A percentile compares a stretch with the other conserved stretches of the same genome.
These are phyloP conservation scores for Suillus discolor DNA, from an alignment of 768 basidiomycete species.

Conservation along the genomic window DNA sequence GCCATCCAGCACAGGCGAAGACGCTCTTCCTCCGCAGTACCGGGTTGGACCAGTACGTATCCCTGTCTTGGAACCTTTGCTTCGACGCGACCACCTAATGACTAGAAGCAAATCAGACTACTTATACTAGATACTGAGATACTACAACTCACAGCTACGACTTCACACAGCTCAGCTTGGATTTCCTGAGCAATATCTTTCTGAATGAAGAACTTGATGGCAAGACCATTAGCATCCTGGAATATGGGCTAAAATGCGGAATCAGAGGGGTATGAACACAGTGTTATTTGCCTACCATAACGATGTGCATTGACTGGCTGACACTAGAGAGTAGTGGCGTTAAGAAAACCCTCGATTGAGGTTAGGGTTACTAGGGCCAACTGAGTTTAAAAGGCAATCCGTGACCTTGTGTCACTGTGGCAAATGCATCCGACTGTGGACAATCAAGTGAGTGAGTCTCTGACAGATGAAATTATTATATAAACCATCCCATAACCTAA, in stretches of 20 bases:
- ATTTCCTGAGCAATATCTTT: conserved; percentile 71
- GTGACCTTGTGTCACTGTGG: not conserved
- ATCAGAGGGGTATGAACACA: not conserved
- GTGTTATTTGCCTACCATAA: conserved; percentile 4
- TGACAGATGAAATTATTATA: not conserved
- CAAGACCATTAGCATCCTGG: conserved; percentile 64
- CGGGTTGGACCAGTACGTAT: conserved; percentile 69
- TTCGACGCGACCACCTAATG: conserved; percentile 77
- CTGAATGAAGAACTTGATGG: conserved; percentile 84
- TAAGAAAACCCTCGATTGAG: conserved; percentile 32
- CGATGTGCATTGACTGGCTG: conserved; percentile 11
- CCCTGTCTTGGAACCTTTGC: conserved; percentile 78
- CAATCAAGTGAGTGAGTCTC: not conserved
- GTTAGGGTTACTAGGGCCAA: conserved; percentile 31
- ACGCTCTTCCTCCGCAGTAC: conserved; percentile 71
- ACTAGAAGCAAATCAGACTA: conserved; percentile 39
- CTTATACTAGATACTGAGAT: conserved; percentile 3
- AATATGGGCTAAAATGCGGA: conserved; percentile 59
- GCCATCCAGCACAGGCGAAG: conserved; percentile 75
- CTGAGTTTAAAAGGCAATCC: conserved; percentile 4
- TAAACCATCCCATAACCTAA: not conserved
- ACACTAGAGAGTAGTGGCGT: conserved; percentile 8
- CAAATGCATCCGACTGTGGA: not conserved
- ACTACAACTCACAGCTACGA: conserved; percentile 55
- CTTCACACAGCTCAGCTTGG: conserved; percentile 73